A percentile compares a stretch with the other conserved stretches of the same genome.
Evolutionary conservation across 805 yeast species (phyloP).

Genomic region (Blastobotrys muscicola): DNA sequence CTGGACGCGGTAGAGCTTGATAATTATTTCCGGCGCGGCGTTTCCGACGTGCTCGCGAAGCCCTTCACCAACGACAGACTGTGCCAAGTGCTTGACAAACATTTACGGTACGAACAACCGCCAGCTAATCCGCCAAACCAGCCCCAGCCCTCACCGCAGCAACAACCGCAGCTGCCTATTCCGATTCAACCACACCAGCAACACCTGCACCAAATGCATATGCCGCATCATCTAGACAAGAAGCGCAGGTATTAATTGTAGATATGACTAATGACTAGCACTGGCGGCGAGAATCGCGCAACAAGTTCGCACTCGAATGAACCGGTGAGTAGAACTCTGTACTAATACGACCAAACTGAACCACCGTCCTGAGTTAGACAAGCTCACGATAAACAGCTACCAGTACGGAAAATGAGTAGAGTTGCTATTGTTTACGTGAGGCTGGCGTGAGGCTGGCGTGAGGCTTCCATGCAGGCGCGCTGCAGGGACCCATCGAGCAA

Average conservation of each 20-base stretch:
- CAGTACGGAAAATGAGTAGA: too few species aligned
- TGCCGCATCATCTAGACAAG: too few species aligned
- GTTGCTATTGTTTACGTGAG: neutral
- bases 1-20: slow-evolving; percentile 6
- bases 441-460: neutral
- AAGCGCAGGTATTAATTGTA: too few species aligned
- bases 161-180: neutral
- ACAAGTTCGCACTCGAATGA: too few species aligned
- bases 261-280: too few species aligned
- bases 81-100: slow-evolving; percentile 46
- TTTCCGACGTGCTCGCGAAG: slow-evolving; percentile 86
- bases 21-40: slow-evolving; percentile 71
- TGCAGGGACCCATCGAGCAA: neutral
- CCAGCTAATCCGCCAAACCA: neutral
- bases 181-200: neutral
- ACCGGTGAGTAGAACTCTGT: too few species aligned
- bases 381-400: too few species aligned
- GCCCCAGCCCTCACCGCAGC: neutral
- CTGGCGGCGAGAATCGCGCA: too few species aligned
- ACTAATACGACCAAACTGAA: too few species aligned
- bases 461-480: too few species aligned
- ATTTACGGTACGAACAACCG: slow-evolving; percentile 1
- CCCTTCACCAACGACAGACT: slow-evolving; percentile 88
- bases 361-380: too few species aligned
- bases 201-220: too few species aligned